Evolutionary conservation across 352 stramenopile species (phyloP), one percentile per base, ranked within the genome.

Genomic region (Pythium phragmiticola): DNA sequence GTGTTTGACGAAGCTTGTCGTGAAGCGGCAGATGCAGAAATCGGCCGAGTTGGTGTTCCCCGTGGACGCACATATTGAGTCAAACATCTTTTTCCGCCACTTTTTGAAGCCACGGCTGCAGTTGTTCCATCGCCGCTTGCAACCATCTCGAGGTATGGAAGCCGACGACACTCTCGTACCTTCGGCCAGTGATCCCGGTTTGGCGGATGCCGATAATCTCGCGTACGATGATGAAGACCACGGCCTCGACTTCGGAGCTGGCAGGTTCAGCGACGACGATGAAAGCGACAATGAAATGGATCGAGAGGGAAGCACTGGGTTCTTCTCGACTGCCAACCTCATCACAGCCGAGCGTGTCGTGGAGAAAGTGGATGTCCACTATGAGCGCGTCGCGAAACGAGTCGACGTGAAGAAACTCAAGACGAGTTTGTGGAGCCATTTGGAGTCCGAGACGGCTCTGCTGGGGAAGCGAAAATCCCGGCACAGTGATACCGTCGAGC

Each of bases 341-440:
- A 70, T 99, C 11, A 76, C 94, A 23, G 92, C 90, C 23, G 85
- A 97, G 45, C 82, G 95, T 33, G 88, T 98, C 13, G 91, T 99
- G 4, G 87, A 98, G 57, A 98, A 98, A 65, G 88, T 99, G 63
- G 77, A 96, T 49, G 82, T 97, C 9, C 76, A 92, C 54, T 98
- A 98, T 68, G 96, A 97, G 28, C 93, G 86, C 14, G 84, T 97
- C 41, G 96, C 96, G 17, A 99, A 99, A 69, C 95, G 96, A 57
- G 96, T 99, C 16, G 96, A 99, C 70, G 96, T 99, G 2, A 98
- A 97, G 68, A 90, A 95, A 48, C 77, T 99, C 13, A 99, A 99
- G 77, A 80, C 84, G 5, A 96, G 95, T 71, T 87, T 99, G 36
- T 99, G 96, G 97, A 74, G 80, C 21, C 80, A 90, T 19, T 65